Evolutionary conservation across 2,329 filamentous ascomycete species (phyloP).

Genomic region (Byssothecium circinans): DNA sequence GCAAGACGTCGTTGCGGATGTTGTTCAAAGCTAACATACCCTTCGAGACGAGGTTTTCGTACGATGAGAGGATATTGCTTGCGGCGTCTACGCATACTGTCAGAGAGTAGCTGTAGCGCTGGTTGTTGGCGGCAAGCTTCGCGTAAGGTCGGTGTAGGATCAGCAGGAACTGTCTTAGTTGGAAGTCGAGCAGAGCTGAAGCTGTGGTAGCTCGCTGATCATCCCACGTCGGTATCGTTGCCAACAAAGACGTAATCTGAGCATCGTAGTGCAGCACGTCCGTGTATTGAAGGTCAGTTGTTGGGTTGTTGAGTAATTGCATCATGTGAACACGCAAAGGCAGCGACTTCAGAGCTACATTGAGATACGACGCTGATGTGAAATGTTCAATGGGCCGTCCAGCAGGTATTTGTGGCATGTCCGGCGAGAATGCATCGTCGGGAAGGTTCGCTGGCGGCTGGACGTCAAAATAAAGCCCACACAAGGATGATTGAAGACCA

Average conservation of each 20-base stretch:
- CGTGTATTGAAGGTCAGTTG: constrained; percentile 29
- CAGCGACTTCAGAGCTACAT: constrained; percentile 26
- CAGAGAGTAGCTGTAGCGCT: constrained; percentile 36
- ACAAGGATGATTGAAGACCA: constrained; percentile 53
- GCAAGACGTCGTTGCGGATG: constrained; percentile 34
- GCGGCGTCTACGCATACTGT: constrained; percentile 32
- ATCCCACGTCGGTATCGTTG: constrained; percentile 29
- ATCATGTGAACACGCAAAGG: constrained; percentile 36
- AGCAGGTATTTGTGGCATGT: constrained; percentile 25
- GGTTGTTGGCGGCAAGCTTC: constrained; percentile 23
- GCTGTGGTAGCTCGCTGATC: constrained; percentile 19
- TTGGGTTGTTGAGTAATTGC: constrained; percentile 37
- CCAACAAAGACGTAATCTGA: constrained; percentile 27
- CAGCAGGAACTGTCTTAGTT: constrained; percentile 39
- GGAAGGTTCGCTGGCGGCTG: constrained; percentile 54
- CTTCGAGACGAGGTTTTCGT: constrained; percentile 25
- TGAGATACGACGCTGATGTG: constrained; percentile 35
- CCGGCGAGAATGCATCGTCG: constrained; percentile 50
- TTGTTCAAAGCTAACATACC: constrained; percentile 28
- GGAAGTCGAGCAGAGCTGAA: constrained; percentile 31
- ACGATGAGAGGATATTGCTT: constrained; percentile 26
- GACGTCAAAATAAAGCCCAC: constrained; percentile 52
- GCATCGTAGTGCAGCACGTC: constrained; percentile 39
- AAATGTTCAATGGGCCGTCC: constrained; percentile 29
- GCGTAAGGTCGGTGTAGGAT: constrained; percentile 41